These are phyloP conservation scores for Camellia japonica DNA, from an alignment of 148 eudicot species.

Conservation along the genomic window DNA sequence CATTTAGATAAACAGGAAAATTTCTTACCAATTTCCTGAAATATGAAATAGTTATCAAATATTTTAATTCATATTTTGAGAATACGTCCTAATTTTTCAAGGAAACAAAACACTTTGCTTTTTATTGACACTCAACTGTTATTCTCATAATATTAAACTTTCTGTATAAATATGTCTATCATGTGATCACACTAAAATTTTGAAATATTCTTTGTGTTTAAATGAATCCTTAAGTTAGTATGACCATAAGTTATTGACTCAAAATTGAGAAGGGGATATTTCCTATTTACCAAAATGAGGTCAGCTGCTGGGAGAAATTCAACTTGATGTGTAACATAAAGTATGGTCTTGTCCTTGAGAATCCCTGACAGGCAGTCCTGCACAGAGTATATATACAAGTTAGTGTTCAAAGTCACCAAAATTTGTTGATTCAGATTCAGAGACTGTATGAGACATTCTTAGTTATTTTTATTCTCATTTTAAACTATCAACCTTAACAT, in stretches of 20 bases:
- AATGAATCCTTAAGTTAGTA: background rate
- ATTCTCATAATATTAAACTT: background rate
- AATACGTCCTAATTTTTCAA: background rate
- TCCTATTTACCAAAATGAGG: constrained; percentile 58
- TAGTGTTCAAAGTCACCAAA: background rate
- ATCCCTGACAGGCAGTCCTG: constrained; percentile 81
- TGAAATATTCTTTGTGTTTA: background rate
- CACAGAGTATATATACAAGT: background rate
- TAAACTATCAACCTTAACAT: background rate
- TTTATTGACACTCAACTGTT: background rate
- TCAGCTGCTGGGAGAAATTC: constrained; percentile 95
- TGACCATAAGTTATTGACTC: background rate
- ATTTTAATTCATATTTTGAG: background rate
- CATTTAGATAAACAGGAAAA: background rate
- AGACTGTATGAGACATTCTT: background rate
- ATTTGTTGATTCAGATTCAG: background rate
- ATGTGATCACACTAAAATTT: background rate
- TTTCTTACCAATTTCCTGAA: background rate
- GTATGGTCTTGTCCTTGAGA: constrained; percentile 64
- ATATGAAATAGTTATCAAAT: background rate
- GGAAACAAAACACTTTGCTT: background rate
- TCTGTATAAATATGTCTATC: background rate
- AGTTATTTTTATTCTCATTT: background rate
- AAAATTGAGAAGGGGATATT: background rate
- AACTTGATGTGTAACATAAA: constrained; percentile 82